phyloP scores from a whole-genome alignment of 129 eudicot species.

The Heracleum sosnowskyi region DNA sequence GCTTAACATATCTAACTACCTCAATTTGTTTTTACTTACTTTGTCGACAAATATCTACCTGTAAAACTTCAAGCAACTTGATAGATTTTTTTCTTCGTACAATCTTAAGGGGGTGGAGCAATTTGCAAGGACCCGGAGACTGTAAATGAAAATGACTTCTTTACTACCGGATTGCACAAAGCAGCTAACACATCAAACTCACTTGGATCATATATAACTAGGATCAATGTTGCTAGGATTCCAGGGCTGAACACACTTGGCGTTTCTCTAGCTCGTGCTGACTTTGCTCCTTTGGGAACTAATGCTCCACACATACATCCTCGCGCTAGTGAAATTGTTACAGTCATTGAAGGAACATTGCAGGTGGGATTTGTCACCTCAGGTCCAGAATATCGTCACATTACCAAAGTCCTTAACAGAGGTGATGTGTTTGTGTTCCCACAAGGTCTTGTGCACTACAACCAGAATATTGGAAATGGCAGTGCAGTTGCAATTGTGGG shows the following conservation, averaged over 20 bases:
- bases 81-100: background rate
- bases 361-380: background rate
- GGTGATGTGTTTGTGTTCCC: too few relatives aligned
- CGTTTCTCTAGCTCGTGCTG: background rate
- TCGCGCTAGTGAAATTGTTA: background rate
- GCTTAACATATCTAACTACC: too few relatives aligned
- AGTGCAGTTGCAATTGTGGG: background rate
- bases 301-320: background rate
- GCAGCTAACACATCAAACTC: slow-evolving; percentile 12
- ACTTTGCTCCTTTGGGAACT: background rate
- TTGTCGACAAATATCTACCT: too few relatives aligned
- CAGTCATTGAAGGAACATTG: background rate
- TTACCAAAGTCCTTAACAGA: background rate
- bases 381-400: background rate
- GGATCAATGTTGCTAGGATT: background rate
- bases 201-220: slow-evolving; percentile 7
- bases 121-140: slow-evolving; percentile 16
- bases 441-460: background rate
- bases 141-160: slow-evolving; percentile 15
- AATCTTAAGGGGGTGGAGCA: slow-evolving; percentile 11
- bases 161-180: slow-evolving; percentile 9
- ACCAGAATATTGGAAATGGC: background rate
- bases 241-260: slow-evolving; percentile 18
- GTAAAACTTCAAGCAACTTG: too few relatives aligned
- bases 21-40: background rate